Evolutionary conservation across 805 yeast genomes (phyloP).

Genomic region (Sungouiozyma ichnusensis): DNA sequence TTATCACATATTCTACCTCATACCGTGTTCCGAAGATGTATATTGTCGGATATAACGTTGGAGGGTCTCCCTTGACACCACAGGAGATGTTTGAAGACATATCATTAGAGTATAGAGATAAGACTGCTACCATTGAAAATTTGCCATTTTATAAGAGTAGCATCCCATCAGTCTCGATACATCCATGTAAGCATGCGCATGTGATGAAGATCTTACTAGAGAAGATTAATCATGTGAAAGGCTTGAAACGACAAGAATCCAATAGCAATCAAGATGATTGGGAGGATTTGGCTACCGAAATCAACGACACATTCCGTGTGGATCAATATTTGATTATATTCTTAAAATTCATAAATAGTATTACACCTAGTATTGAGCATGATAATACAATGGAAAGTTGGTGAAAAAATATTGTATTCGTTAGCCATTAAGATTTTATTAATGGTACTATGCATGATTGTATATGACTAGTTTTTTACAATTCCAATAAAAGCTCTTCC

Average conservation of each 20-base stretch:
- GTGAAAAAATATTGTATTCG: too few relatives aligned
- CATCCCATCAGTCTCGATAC: constrained; percentile 63
- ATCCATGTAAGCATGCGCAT: constrained; percentile 90
- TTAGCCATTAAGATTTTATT: too few relatives aligned
- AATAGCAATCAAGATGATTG: constrained; percentile 36
- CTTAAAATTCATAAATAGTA: constrained; percentile 89
- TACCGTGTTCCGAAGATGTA: constrained; percentile 94
- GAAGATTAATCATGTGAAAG: constrained; percentile 48
- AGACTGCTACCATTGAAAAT: constrained; percentile 91
- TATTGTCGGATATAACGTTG: constrained; percentile 71
- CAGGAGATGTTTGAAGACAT: constrained; percentile 92
- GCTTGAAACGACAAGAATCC: background rate
- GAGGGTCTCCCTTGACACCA: constrained; percentile 81
- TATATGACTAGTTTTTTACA: constrained; percentile 7
- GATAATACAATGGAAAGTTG: constrained; percentile 98
- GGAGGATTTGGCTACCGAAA: constrained; percentile 41
- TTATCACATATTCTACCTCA: constrained; percentile 86
- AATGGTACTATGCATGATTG: too few relatives aligned
- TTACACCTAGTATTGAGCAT: constrained; percentile 94
- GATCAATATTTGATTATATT: constrained; percentile 88
- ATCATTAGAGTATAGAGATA: constrained; percentile 80
- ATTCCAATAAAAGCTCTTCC: constrained; percentile 24
- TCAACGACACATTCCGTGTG: constrained; percentile 51
- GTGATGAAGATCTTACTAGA: constrained; percentile 87
- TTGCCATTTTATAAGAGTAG: constrained; percentile 77